phyloP scores from a whole-genome alignment of 805 yeast genomes.

The Monosporozyma aerobia region DNA sequence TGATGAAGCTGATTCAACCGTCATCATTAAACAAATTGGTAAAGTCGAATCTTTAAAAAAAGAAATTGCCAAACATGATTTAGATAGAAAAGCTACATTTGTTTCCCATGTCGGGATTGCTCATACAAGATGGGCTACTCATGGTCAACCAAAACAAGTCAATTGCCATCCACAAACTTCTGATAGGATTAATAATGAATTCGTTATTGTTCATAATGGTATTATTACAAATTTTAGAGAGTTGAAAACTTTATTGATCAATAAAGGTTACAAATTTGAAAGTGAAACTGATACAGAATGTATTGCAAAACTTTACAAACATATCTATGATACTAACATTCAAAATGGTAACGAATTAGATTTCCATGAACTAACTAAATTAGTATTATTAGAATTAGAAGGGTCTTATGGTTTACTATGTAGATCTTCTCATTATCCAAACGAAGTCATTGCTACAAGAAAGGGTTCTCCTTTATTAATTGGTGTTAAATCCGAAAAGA shows the following conservation, averaged over 20 bases:
- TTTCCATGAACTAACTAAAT: slow-evolving; percentile 85
- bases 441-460: slow-evolving; percentile 93
- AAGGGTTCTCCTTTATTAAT: slow-evolving; percentile 96
- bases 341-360: slow-evolving; percentile 72
- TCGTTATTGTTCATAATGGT: slow-evolving; percentile 94
- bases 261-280: slow-evolving; percentile 76
- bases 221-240: slow-evolving; percentile 94
- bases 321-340: slow-evolving; percentile 68
- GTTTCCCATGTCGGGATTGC: slow-evolving; percentile 92
- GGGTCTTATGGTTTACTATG: slow-evolving; percentile 96
- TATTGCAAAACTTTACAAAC: slow-evolving; percentile 91
- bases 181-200: slow-evolving; percentile 63
- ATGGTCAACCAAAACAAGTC: slow-evolving; percentile 76
- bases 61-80: slow-evolving; percentile 43
- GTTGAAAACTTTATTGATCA: slow-evolving; percentile 66
- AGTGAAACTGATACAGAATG: slow-evolving; percentile 97
- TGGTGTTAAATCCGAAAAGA: slow-evolving; percentile 94
- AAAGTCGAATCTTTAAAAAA: slow-evolving; percentile 76
- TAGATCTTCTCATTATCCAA: slow-evolving; percentile 85
- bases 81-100: slow-evolving; percentile 56
- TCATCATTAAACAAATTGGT: slow-evolving; percentile 78
- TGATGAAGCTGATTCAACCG: slow-evolving; percentile 59
- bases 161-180: slow-evolving; percentile 98
- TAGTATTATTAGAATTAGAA: slow-evolving; percentile 84
- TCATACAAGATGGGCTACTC: slow-evolving; percentile 99